phyloP scores from a whole-genome alignment of 2,329 filamentous ascomycete species.

The Fusarium subtropicale region DNA sequence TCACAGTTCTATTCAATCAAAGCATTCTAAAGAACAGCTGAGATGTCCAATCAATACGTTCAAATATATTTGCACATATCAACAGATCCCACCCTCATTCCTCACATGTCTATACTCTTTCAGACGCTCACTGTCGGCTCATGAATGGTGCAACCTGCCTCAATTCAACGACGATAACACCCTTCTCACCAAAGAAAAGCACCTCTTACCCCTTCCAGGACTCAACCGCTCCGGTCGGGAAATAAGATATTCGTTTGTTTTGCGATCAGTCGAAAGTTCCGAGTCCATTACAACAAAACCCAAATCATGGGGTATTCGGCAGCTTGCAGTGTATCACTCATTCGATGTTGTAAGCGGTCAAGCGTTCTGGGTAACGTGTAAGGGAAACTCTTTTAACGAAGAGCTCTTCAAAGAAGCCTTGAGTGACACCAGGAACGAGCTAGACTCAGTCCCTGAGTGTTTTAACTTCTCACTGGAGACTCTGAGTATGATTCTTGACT shows the following conservation, averaged over 20 bases:
- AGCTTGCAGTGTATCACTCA: slow-evolving; percentile 34
- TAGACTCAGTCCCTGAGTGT: background rate
- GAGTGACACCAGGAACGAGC: background rate
- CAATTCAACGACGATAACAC: slow-evolving; percentile 33
- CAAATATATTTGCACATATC: slow-evolving; percentile 30
- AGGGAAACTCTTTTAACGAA: slow-evolving; percentile 23
- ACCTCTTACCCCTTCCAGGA: background rate
- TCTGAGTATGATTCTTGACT: slow-evolving; percentile 22
- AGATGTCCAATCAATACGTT: slow-evolving; percentile 13
- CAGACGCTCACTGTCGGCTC: background rate
- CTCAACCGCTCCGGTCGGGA: slow-evolving; percentile 28
- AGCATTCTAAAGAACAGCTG: slow-evolving; percentile 13
- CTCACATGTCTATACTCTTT: slow-evolving; percentile 27
- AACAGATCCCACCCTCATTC: slow-evolving; percentile 19
- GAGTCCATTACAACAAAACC: background rate
- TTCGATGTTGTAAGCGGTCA: slow-evolving; percentile 25
- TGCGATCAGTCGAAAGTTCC: slow-evolving; percentile 30
- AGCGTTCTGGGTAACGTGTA: slow-evolving; percentile 21
- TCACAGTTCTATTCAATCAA: slow-evolving; percentile 19
- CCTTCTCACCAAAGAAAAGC: background rate
- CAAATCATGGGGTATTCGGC: slow-evolving; percentile 5
- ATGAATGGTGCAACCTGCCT: slow-evolving; percentile 28
- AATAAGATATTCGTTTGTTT: slow-evolving; percentile 30
- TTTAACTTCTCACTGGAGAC: slow-evolving; percentile 12
- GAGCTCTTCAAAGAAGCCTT: slow-evolving; percentile 6